Evolutionary conservation across 1,139 yeast species (phyloP), one percentile per base, ranked within the genome.

Genomic region (Hemisphaericaspora subhashii): DNA sequence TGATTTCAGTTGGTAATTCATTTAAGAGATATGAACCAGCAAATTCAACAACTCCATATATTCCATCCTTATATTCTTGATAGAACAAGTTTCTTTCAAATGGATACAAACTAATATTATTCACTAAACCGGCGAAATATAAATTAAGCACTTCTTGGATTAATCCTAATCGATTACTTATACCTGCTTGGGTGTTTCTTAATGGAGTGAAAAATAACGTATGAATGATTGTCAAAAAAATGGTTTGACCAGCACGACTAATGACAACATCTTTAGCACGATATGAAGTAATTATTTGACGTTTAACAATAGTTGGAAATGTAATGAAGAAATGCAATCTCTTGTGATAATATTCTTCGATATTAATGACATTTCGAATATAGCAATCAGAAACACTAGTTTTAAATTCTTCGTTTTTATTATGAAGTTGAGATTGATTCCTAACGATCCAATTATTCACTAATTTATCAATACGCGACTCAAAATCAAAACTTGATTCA

Each of bases 61-160:
- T 77, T 26, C 82, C 82, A 56, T 87, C 96, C 44, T 76, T 75
- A 50, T 77, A 82, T 53, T 88, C 96, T 44, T 85, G 86, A 53
- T 85, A 86, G 57, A 87, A 87, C 36, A 83, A 77, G 46, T 83
- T 75, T 46, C 90, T 67, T 51, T 87, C 95, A 12, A 67, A 57
- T 3, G 95, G 95, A 55, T 83, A 88, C 9, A 84, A 71, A 2
- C 92, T 77, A 53, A 86, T 66, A 53, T 86, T 87, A 51, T 84
- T 85, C 35, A 87, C 69, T 72, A 87, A 79, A 1, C 96, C 96
- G 37, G 83, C 81, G 57, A 81, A 88, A 53, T 84, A 87, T 36
- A 87, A 59, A 20, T 88, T 80, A 16, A 84, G 68, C 3, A 83
- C 74, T 54, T 86, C 88, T 58, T 87, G 96, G 6, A 83, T 73